Base-by-base conservation (phyloP, 176 grass and related monocot genomes). In the Saccharum officinarum region DNA sequence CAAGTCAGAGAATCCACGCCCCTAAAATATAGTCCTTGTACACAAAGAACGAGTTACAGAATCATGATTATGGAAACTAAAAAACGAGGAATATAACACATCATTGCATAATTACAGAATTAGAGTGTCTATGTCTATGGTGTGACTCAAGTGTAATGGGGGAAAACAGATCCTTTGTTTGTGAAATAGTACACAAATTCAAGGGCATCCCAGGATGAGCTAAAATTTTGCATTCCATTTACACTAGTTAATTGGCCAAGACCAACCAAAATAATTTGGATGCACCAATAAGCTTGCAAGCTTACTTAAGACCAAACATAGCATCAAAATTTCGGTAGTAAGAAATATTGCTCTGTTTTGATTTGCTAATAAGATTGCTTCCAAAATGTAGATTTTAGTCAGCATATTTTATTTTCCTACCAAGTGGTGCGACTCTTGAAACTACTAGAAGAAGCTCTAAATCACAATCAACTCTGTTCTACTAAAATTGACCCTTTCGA, bases 391-490 rank as follows among this genome's bases (percentile, higher is more conserved):
- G 59, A 59, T 5, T 25, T 30, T 26, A 26, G 4, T 42, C 61
- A 26, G 4, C 54, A 28, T 49, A 17, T 41, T 36, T 36, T 36
- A 33, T 72, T 61, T 69, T 12, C 15, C 10, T 6, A 8, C 17
- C 23, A 75, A 75, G 45, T 33, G 1, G 63, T 5, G 11, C 39
- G 28, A 33, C 62, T 76, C 69, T 81, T 22, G 9, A 52, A 37
- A 49, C 46, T 28, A 28, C 28, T 52, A 88, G 13, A 66, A 63
- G 7, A 72, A 72, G 17, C 18, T 7, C 62, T 71, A 14, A 5
- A 54, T 23, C 25, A 11, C 3, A 66, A 41, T 45, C 25, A 73
- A 84, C 85, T 92, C 31, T 87, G 93, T 45, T 30, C 13, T 11
- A 41, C 23, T 67, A 71, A 71, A 71, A 38, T 70, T 62, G 23